Conservation (phyloP, 2,329 filamentous ascomycete genomes). For the Trichophyton mentagrophytes region DNA sequence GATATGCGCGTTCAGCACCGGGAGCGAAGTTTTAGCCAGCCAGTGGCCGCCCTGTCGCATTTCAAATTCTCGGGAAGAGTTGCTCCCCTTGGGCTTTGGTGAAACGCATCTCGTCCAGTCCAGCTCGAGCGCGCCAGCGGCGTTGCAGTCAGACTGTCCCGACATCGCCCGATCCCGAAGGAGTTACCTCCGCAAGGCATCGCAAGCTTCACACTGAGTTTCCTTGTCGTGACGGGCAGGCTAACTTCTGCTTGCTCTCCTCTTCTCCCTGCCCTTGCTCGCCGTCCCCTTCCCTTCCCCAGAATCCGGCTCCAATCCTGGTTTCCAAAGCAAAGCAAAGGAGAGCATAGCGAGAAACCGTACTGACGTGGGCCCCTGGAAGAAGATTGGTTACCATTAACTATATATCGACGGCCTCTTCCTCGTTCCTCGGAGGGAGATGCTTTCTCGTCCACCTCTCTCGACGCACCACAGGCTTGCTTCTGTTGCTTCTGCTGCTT, state of each 20-base stretch:
- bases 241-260: neutral
- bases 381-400: neutral
- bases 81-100: neutral
- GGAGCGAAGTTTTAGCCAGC: neutral
- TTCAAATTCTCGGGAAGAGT: neutral
- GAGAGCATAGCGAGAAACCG: neutral
- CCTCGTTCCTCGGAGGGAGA: neutral
- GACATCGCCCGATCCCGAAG: constrained; percentile 5
- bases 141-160: neutral
- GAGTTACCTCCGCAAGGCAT: constrained; percentile 4
- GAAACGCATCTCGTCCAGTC: constrained; percentile 1
- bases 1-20: neutral
- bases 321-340: neutral
- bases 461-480: neutral
- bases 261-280: neutral
- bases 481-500: no score
- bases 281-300: constrained; percentile 1
- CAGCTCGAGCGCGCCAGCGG: constrained; percentile 1
- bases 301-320: constrained; percentile 4
- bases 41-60: neutral
- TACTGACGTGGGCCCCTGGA: neutral
- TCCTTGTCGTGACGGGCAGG: constrained; percentile 1
- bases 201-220: constrained; percentile 4
- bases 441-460: neutral
- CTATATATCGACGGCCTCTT: neutral